These are phyloP conservation scores for Magnolia changhungtana DNA, from an alignment of 164 flowering plant genomes.

Conservation along the genomic window DNA sequence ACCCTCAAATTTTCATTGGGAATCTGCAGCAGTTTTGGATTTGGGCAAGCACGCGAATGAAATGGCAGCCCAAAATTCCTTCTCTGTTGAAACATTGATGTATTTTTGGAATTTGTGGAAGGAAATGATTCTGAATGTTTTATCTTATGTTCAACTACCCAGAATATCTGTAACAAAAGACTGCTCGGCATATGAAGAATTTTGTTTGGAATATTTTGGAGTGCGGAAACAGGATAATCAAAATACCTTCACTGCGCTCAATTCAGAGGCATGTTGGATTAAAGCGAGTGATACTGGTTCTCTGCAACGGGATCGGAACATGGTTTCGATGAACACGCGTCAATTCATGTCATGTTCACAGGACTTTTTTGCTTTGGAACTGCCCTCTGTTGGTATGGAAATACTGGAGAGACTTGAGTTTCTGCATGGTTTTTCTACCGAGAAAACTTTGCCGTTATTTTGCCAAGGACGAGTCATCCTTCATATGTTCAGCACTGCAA, in stretches of 20 bases:
- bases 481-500: constrained; percentile 30
- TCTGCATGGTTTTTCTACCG: constrained; percentile 17
- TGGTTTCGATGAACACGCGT: constrained; percentile 24
- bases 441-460: constrained; percentile 22
- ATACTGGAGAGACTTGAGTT: constrained; percentile 38
- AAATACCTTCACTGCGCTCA: constrained; percentile 26
- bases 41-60: constrained; percentile 16
- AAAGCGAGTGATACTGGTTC: constrained; percentile 20
- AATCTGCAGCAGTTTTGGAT: constrained; percentile 26
- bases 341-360: constrained; percentile 33
- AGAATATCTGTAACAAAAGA: constrained; percentile 17
- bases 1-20: constrained; percentile 35
- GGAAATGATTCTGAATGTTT: constrained; percentile 24
- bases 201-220: constrained; percentile 57
- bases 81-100: constrained; percentile 43
- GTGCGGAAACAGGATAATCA: constrained; percentile 25
- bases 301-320: constrained; percentile 16
- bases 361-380: constrained; percentile 34
- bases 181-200: constrained; percentile 22
- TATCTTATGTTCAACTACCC: constrained; percentile 28
- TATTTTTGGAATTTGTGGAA: constrained; percentile 55
- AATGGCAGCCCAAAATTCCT: constrained; percentile 16
- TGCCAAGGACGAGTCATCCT: constrained; percentile 22
- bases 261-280: constrained; percentile 49
- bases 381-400: constrained; percentile 32